A percentile compares a stretch with the other conserved stretches of the same genome.
Conservation (phyloP, 2,329 filamentous ascomycete genomes). For the Hypoxylon rubiginosum region DNA sequence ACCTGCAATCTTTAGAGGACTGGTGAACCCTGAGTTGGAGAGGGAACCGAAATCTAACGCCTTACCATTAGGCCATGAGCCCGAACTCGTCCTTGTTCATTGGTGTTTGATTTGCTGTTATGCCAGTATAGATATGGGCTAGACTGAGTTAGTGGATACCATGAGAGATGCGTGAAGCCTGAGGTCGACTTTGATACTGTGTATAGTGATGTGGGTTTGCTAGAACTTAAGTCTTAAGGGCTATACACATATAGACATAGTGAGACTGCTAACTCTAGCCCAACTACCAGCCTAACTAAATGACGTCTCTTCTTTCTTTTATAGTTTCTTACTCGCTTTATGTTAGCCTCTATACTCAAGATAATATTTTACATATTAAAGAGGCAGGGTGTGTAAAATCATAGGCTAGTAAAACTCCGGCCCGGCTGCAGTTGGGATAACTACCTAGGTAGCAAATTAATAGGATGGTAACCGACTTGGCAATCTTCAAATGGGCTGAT, state of each 20-base stretch:
- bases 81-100: neutral
- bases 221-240: too few relatives aligned
- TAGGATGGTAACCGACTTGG: neutral
- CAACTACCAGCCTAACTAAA: too few relatives aligned
- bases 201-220: neutral
- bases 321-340: neutral
- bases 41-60: conserved; percentile 39
- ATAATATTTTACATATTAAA: too few relatives aligned
- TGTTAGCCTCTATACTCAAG: too few relatives aligned
- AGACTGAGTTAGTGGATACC: neutral
- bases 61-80: conserved; percentile 43
- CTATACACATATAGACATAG: too few relatives aligned
- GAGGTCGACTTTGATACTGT: neutral
- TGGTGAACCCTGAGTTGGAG: neutral
- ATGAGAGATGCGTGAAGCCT: neutral
- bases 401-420: neutral
- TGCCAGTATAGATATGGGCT: neutral
- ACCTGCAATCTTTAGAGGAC: conserved; percentile 41
- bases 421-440: neutral
- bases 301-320: neutral
- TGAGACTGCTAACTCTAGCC: too few relatives aligned
- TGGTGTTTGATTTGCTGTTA: neutral
- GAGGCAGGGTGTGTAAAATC: neutral
- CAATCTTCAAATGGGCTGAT: neutral
- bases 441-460: neutral